These are phyloP conservation scores for Lathyrus aphaca DNA, from an alignment of 306 rosid species.

Conservation along the genomic window DNA sequence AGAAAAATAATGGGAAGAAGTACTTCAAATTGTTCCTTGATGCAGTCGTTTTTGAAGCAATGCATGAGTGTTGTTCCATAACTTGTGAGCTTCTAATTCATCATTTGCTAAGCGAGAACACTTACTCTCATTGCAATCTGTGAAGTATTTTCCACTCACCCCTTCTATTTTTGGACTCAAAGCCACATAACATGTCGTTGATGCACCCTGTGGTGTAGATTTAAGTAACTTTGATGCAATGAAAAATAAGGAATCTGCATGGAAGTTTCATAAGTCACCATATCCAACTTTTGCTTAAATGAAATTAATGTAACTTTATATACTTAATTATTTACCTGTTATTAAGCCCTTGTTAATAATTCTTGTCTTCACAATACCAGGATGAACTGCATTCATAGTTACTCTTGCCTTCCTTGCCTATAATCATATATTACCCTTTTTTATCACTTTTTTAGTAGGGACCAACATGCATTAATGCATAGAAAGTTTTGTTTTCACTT, in stretches of 20 bases:
- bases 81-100: conserved; percentile 70
- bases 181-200: conserved; percentile 87
- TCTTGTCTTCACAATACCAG: conserved; percentile 91
- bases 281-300: conserved; percentile 18
- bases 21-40: conserved; percentile 47
- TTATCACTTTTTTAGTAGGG: neutral
- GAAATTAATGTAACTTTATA: conserved; percentile 11
- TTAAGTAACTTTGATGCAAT: conserved; percentile 91
- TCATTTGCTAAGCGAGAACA: conserved; percentile 82
- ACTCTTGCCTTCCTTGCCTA: conserved; percentile 90
- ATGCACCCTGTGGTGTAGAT: conserved; percentile 88
- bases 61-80: conserved; percentile 71
- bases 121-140: conserved; percentile 79
- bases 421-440: neutral
- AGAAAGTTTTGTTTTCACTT: conserved; percentile 21
- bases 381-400: conserved; percentile 83
- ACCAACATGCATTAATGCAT: conserved; percentile 8
- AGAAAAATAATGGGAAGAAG: too few species aligned
- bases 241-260: conserved; percentile 87
- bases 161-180: conserved; percentile 72
- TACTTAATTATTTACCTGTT: conserved; percentile 48
- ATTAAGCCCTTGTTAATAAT: conserved; percentile 75
- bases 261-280: conserved; percentile 19
- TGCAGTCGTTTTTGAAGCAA: conserved; percentile 58
- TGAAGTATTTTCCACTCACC: conserved; percentile 72